Evolutionary conservation across 495 filamentous ascomycete species (phyloP).

Genomic region (Hypomontagnella submonticulosa): DNA sequence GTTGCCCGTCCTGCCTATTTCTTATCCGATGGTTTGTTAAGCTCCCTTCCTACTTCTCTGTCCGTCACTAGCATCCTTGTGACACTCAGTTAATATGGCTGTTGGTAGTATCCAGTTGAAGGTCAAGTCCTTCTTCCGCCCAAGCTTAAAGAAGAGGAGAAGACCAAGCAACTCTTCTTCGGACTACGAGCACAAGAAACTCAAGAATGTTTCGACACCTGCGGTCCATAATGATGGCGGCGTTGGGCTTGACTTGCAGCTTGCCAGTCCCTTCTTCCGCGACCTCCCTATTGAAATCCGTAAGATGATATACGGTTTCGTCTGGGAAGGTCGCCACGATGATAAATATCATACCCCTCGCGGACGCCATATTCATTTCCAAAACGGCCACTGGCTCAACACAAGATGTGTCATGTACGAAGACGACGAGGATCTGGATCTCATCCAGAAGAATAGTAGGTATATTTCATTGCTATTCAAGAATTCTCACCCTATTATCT

Average conservation of each 20-base stretch:
- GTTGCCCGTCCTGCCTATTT: background rate
- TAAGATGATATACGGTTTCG: slow-evolving; percentile 48
- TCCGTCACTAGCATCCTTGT: background rate
- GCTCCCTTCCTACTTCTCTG: background rate
- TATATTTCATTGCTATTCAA: background rate
- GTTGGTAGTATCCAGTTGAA: slow-evolving; percentile 32
- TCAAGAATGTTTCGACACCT: slow-evolving; percentile 9
- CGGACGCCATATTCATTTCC: slow-evolving; percentile 46
- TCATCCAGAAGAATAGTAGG: slow-evolving; percentile 46
- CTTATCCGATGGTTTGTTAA: background rate
- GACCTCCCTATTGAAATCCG: slow-evolving; percentile 48
- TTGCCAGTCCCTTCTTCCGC: slow-evolving; percentile 41
- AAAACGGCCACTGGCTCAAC: slow-evolving; percentile 44
- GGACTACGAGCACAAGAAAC: slow-evolving; percentile 13
- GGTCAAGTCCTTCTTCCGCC: slow-evolving; percentile 42
- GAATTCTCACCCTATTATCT: no score
- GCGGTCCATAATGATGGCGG: background rate
- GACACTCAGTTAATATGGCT: slow-evolving; percentile 33
- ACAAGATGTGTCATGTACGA: slow-evolving; percentile 49
- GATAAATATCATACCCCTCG: slow-evolving; percentile 40
- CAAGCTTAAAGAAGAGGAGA: slow-evolving; percentile 33
- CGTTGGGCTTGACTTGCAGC: slow-evolving; percentile 25
- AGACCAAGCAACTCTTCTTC: slow-evolving; percentile 30
- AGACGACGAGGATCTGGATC: slow-evolving; percentile 44
- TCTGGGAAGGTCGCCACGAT: slow-evolving; percentile 40